phyloP scores from a whole-genome alignment of 768 basidiomycete genomes.

The Russula olivacea region DNA sequence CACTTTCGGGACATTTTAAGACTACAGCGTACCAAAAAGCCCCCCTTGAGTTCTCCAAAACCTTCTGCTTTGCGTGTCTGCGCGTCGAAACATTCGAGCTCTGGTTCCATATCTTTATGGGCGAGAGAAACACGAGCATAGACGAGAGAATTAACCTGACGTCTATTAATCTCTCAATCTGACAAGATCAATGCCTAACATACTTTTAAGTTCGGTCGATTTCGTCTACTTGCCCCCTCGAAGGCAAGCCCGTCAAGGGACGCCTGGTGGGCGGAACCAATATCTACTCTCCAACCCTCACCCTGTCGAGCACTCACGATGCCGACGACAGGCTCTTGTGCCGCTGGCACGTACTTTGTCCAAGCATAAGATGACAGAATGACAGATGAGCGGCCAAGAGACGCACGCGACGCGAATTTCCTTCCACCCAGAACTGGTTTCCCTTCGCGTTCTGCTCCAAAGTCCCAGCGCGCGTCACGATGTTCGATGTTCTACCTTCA shows the following conservation, averaged over 20 bases:
- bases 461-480: constrained; percentile 64
- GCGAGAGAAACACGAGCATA: constrained; percentile 92
- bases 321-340: constrained; percentile 87
- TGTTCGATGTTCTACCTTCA: constrained; percentile 32
- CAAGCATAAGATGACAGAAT: constrained; percentile 4
- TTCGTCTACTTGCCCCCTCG: constrained; percentile 92
- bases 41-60: constrained; percentile 89
- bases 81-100: constrained; percentile 93
- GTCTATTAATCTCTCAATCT: background rate
- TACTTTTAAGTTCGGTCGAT: constrained; percentile 90
- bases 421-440: constrained; percentile 86
- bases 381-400: background rate
- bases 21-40: constrained; percentile 76
- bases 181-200: background rate
- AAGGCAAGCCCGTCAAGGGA: constrained; percentile 87
- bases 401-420: constrained; percentile 77
- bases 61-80: constrained; percentile 89
- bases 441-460: constrained; percentile 65
- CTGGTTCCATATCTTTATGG: constrained; percentile 97
- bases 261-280: constrained; percentile 83
- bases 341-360: constrained; percentile 79
- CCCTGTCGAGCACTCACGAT: constrained; percentile 73
- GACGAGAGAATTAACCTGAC: constrained; percentile 80
- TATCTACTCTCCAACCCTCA: constrained; percentile 91
- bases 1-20: constrained; percentile 83